These are phyloP conservation scores for Colletotrichum godetiae DNA, from an alignment of 2,329 filamentous ascomycete genomes.

Conservation along the genomic window DNA sequence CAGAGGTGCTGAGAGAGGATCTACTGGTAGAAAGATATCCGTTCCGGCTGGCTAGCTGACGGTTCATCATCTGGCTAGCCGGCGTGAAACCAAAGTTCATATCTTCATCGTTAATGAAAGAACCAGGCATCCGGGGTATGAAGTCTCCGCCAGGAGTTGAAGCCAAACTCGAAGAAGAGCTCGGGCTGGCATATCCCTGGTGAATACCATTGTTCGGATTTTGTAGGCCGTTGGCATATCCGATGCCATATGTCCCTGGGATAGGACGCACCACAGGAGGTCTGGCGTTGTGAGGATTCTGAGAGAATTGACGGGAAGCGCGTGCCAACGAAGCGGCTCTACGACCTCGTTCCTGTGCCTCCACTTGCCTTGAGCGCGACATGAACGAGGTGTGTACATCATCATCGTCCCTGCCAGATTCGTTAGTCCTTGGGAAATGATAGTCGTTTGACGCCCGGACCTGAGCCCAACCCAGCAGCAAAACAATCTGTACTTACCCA, in stretches of 20 bases:
- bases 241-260: not conserved
- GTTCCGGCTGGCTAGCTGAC: not conserved
- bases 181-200: not conserved
- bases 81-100: not conserved
- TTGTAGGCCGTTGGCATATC: not conserved
- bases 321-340: not conserved
- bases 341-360: not conserved
- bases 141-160: constrained; percentile 4
- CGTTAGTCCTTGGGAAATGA: constrained; percentile 33
- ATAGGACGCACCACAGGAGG: not conserved
- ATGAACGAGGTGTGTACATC: constrained; percentile 38
- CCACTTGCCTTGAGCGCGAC: constrained; percentile 8
- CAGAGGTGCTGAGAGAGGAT: constrained; percentile 14
- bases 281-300: not conserved
- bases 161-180: constrained; percentile 9
- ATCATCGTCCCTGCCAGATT: constrained; percentile 46
- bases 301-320: not conserved
- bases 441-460: too few relatives aligned
- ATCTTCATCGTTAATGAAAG: constrained; percentile 10
- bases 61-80: constrained; percentile 1
- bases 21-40: not conserved
- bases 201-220: not conserved
- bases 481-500: constrained; percentile 46
- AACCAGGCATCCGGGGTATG: constrained; percentile 21
- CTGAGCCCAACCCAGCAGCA: not conserved